A percentile compares a stretch with the other conserved stretches of the same genome.
These are phyloP conservation scores for Lathyrus sativus DNA, from an alignment of 306 rosid species.

Conservation along the genomic window DNA sequence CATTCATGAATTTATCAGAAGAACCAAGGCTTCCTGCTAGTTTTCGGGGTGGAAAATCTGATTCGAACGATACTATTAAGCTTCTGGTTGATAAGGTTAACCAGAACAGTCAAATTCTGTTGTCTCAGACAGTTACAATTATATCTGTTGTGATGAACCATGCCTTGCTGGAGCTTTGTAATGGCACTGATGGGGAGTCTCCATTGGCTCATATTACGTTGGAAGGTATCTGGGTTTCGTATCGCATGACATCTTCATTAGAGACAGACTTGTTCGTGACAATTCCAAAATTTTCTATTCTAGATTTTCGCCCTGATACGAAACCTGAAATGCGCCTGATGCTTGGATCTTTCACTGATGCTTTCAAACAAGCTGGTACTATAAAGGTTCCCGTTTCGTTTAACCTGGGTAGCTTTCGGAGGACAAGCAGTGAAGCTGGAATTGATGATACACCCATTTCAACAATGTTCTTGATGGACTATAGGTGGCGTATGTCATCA, in stretches of 20 bases:
- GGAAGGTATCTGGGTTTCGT: constrained; percentile 94
- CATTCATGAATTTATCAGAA: constrained; percentile 73
- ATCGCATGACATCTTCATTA: constrained; percentile 88
- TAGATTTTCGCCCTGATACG: constrained; percentile 83
- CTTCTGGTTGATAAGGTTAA: constrained; percentile 95
- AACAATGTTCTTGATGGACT: constrained; percentile 94
- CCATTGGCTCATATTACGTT: no score
- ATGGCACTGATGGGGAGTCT: no score
- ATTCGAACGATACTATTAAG: constrained; percentile 67
- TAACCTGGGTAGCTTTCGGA: constrained; percentile 54
- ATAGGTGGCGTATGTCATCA: constrained; percentile 82
- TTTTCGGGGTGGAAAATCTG: constrained; percentile 84
- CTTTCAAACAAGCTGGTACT: constrained; percentile 62
- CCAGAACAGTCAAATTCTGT: constrained; percentile 69
- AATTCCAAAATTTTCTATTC: constrained; percentile 82
- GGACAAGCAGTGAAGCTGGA: constrained; percentile 48
- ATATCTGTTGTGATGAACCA: no score
- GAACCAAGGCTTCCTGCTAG: constrained; percentile 86
- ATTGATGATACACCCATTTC: constrained; percentile 67
- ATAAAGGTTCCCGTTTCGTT: constrained; percentile 59
- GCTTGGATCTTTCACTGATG: constrained; percentile 92
- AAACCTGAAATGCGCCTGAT: constrained; percentile 97
- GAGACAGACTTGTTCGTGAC: constrained; percentile 89
- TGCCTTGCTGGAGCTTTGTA: no score
- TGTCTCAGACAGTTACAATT: constrained; percentile 81